Base-by-base conservation (phyloP, 2,329 filamentous ascomycete genomes). In the Triangularia verruculosa region DNA sequence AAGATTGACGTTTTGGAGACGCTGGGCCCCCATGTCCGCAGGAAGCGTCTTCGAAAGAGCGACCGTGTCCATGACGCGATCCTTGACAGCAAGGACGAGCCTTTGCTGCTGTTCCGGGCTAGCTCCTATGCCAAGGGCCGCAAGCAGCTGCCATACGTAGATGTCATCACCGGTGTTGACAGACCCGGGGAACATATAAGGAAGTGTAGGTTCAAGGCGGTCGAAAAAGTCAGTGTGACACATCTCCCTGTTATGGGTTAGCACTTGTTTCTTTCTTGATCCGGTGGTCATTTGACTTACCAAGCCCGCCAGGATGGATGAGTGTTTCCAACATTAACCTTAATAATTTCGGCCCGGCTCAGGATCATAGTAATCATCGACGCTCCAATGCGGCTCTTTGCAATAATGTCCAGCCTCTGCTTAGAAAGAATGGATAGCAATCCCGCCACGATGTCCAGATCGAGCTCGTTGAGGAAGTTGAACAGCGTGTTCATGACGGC, bases 141-240 rank as follows among this genome's bases (percentile, higher is more conserved):
- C 95, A 68, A 99, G 83, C 75, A 98, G 96, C 77, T 98, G 94
- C 95, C 95, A 99, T 43, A 98, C 92, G 73, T 98, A 96, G 73
- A 97, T 89, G 72, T 99, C 95, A 69, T 97, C 93, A 57, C 91
- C 91, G 7, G 91, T 89, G 68, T 92, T 93, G 72, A 96, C 91
- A n/a, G 90, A 90, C 20, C 90, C 91, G 0, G 94, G 93, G 85
- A 99, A 99, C 67, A 97, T 89, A 70, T 90, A 86, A 12, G 90
- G 89, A 55, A 98, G 84, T 6, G 89, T 88, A 1, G 91, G 91
- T 76, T 98, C 94, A 17, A 98, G 82, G 6, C 86, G 84, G 74
- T 95, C 92, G 77, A 99, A 99, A 64, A 99, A 85, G 25, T 86
- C 83, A 70, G 93, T 92, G 78, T 97, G 98, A 6, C 91, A 89